phyloP scores from a whole-genome alignment of 2,329 filamentous ascomycete genomes.

The Fusarium tupiense region DNA sequence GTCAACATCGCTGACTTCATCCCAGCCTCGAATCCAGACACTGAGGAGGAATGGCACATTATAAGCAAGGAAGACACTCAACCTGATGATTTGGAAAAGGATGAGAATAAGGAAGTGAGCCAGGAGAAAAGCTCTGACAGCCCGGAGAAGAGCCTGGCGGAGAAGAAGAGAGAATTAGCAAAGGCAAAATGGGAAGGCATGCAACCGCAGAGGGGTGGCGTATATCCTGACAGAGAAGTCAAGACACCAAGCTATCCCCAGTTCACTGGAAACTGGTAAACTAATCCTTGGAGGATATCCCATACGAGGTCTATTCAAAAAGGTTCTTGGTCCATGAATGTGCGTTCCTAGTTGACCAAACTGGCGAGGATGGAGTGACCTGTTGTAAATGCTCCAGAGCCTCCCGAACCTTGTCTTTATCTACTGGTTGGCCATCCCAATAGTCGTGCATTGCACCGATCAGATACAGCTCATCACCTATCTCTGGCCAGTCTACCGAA shows the following conservation, averaged over 20 bases:
- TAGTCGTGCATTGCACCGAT: neutral
- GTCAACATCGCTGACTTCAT: neutral
- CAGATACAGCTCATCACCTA: neutral
- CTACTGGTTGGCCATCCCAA: neutral
- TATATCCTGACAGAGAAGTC: neutral
- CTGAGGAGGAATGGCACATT: conserved; percentile 18
- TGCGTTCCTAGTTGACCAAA: neutral
- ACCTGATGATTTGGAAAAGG: rapidly evolving
- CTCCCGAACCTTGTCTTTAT: neutral
- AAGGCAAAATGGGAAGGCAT: neutral
- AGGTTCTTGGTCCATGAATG: neutral
- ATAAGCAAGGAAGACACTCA: neutral
- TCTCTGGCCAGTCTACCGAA: conserved; percentile 11
- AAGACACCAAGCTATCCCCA: neutral
- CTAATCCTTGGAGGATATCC: rapidly evolving
- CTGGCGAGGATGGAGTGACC: neutral
- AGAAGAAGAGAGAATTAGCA: neutral
- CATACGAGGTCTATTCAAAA: neutral
- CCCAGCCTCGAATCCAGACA: neutral
- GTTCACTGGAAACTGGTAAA: conserved; percentile 3
- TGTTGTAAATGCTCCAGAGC: neutral
- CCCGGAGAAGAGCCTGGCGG: neutral
- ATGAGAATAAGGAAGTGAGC: rapidly evolving
- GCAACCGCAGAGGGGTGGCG: neutral
- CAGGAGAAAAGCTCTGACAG: neutral